Evolutionary conservation across 2,329 filamentous ascomycete species (phyloP).

Genomic region (Sphaerulina vaccinii): DNA sequence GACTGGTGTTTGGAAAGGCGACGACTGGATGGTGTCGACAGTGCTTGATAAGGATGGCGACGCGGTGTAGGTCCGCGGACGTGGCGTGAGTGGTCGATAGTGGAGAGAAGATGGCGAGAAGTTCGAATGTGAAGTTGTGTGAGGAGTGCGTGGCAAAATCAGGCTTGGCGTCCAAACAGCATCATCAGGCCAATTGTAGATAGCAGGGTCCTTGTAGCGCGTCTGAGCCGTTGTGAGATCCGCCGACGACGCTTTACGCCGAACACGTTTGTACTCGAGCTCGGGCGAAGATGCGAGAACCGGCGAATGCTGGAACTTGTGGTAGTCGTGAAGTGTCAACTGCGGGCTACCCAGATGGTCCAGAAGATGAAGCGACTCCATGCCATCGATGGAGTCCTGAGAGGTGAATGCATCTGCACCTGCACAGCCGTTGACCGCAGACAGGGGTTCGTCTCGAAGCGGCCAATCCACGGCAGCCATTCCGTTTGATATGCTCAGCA

Average conservation of each 20-base stretch:
- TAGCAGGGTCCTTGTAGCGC: constrained; percentile 5
- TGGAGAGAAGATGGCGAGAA: constrained; percentile 11
- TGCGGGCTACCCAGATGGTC: constrained; percentile 19
- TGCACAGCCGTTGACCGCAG: not conserved
- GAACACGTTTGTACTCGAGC: constrained; percentile 18
- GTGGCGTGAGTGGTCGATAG: constrained; percentile 21
- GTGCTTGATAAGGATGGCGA: constrained; percentile 30
- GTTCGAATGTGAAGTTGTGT: constrained; percentile 6
- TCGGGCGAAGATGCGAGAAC: constrained; percentile 16
- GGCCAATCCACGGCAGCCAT: constrained; percentile 12
- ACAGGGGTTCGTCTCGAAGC: constrained; percentile 3
- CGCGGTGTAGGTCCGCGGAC: constrained; percentile 22
- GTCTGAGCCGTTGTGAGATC: constrained; percentile 18
- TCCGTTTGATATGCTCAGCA: not conserved
- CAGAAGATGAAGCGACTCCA: constrained; percentile 11
- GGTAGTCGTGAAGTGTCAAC: constrained; percentile 24
- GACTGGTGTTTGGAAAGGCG: constrained; percentile 27
- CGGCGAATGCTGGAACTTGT: constrained; percentile 24
- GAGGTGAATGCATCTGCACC: constrained; percentile 3
- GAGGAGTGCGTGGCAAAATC: constrained; percentile 18
- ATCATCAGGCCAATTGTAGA: constrained; percentile 1
- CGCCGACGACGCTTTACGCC: constrained; percentile 20
- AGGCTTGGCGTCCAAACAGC: constrained; percentile 14
- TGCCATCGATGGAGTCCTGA: constrained; percentile 10
- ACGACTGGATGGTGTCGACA: constrained; percentile 28